Percentiles rank a stretch among this genome's conserved stretches.
Evolutionary conservation across 768 basidiomycete genomes (phyloP).

Genomic region (Lanmaoa pseudosensibilis): DNA sequence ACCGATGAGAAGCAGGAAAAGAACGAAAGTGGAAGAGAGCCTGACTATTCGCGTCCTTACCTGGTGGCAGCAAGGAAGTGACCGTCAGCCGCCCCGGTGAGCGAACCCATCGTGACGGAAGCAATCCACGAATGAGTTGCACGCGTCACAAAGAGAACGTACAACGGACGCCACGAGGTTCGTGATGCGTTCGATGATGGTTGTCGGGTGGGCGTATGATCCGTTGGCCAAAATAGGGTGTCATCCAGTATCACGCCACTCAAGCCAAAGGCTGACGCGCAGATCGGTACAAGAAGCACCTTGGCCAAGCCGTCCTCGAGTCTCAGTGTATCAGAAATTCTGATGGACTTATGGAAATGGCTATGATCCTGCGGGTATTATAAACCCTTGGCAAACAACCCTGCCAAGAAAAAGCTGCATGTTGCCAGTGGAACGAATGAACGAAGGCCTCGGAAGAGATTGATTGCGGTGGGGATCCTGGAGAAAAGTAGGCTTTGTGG

Average conservation of each 20-base stretch:
- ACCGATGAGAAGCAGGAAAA: not conserved
- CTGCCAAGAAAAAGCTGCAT: not conserved
- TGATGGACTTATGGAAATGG: not conserved
- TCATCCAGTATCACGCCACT: not conserved
- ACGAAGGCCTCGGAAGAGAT: not conserved
- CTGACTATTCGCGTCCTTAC: not conserved
- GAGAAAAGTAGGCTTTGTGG: not conserved
- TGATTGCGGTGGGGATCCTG: not conserved
- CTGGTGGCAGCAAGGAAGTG: not conserved
- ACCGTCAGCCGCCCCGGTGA: not conserved
- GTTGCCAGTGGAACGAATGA: not conserved
- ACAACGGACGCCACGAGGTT: not conserved
- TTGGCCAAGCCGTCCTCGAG: not conserved
- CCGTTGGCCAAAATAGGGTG: not conserved
- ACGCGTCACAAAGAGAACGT: not conserved
- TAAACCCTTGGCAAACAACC: not conserved
- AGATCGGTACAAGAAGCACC: constrained; percentile 5
- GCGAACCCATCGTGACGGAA: not conserved
- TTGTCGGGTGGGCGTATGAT: not conserved
- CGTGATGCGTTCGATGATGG: not conserved
- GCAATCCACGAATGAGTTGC: not conserved
- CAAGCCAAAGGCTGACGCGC: not conserved
- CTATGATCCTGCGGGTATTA: not conserved
- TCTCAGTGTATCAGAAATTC: not conserved
- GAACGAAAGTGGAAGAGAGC: not conserved